A percentile compares a stretch with the other conserved stretches of the same genome.
Evolutionary conservation across 371 early-diverging fungal species (phyloP).

Genomic region (Gilbertella persicaria): DNA sequence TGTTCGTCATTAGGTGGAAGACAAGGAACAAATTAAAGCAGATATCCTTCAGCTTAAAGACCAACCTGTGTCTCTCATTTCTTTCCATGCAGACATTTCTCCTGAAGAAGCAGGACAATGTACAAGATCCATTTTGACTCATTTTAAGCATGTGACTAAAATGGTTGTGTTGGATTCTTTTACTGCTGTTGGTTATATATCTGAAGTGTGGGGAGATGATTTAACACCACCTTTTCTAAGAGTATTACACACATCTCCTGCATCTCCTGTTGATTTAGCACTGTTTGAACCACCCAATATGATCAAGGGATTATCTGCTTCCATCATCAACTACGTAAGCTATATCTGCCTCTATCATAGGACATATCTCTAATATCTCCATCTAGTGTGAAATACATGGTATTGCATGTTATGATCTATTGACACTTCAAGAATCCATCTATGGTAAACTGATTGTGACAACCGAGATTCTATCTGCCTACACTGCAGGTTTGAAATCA

Average conservation of each 20-base stretch:
- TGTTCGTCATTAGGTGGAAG: conserved; percentile 11
- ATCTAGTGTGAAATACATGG: conserved; percentile 44
- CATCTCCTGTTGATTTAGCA: conserved; percentile 16
- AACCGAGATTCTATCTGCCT: conserved; percentile 34
- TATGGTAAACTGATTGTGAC: conserved; percentile 44
- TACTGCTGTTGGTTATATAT: conserved; percentile 33
- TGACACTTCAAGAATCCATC: conserved; percentile 45
- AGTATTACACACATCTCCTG: conserved; percentile 32
- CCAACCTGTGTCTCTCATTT: conserved; percentile 6
- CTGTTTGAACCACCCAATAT: conserved; percentile 41
- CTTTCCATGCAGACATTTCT: conserved; percentile 11
- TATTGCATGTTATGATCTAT: conserved; percentile 39
- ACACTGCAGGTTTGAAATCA: conserved; percentile 24
- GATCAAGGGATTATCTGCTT: conserved; percentile 37
- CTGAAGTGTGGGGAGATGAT: conserved; percentile 21
- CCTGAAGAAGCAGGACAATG: conserved; percentile 24
- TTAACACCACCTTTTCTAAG: conserved; percentile 36
- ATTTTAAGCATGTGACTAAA: conserved; percentile 6
- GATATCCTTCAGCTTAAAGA: not conserved
- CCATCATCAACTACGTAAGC: conserved; percentile 44
- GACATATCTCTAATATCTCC: too few species aligned
- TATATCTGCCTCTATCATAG: too few species aligned
- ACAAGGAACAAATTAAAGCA: conserved; percentile 9
- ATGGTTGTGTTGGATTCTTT: conserved; percentile 45
- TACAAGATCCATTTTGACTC: conserved; percentile 10